phyloP scores from a whole-genome alignment of 257 asterid species.

The Anisodus acutangulus region DNA sequence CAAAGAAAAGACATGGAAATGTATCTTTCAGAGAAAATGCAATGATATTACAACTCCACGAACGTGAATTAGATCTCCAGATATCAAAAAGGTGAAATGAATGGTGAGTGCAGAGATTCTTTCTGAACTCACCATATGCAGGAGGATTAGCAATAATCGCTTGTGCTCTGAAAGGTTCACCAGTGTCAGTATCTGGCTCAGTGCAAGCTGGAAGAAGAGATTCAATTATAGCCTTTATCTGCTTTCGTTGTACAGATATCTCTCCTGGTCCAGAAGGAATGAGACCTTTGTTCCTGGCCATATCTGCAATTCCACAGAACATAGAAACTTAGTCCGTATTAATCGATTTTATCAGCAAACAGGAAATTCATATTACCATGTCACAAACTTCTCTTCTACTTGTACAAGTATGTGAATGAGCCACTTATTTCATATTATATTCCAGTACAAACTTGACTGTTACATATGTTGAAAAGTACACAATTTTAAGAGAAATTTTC shows the following conservation, averaged over 20 bases:
- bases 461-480: neutral
- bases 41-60: neutral
- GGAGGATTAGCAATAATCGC: slow-evolving; percentile 99
- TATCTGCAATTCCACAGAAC: slow-evolving; percentile 55
- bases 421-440: slow-evolving; percentile 11
- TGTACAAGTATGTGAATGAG: slow-evolving; percentile 21
- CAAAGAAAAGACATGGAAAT: neutral
- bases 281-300: slow-evolving; percentile 98
- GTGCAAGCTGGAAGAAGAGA: slow-evolving; percentile 99
- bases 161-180: slow-evolving; percentile 91
- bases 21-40: neutral
- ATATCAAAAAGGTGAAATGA: neutral
- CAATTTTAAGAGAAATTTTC: neutral
- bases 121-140: slow-evolving; percentile 80
- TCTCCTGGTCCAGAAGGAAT: slow-evolving; percentile 92
- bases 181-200: slow-evolving; percentile 77
- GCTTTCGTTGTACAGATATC: slow-evolving; percentile 76
- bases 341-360: neutral
- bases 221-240: slow-evolving; percentile 87
- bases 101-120: slow-evolving; percentile 11
- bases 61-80: slow-evolving; percentile 2
- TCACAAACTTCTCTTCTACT: neutral
- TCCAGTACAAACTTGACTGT: neutral
- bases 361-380: neutral
- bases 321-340: neutral